Conservation (phyloP, 140 eudicot genomes). For the Flaveria floridana region DNA sequence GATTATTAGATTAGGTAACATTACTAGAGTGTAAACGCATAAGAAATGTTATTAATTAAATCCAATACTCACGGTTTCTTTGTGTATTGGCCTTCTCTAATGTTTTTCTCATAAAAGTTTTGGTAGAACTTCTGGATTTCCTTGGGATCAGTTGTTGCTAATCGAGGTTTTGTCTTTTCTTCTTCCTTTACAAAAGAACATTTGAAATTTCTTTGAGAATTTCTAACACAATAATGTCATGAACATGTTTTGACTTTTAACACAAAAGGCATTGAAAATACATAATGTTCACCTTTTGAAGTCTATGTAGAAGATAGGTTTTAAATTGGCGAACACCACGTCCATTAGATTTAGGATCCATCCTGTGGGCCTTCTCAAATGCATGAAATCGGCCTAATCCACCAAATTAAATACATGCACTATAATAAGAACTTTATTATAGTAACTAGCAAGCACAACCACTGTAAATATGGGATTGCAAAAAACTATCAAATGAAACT, state of each 20-base stretch:
- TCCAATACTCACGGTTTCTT: constrained; percentile 83
- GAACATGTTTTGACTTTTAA: constrained; percentile 17
- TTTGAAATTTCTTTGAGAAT: constrained; percentile 20
- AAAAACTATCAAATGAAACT: not conserved
- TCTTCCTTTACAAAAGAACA: constrained; percentile 60
- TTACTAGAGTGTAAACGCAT: not conserved
- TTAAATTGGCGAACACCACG: constrained; percentile 96
- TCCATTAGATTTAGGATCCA: constrained; percentile 89
- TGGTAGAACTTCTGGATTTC: constrained; percentile 88
- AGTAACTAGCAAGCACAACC: constrained; percentile 12
- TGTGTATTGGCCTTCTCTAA: constrained; percentile 78
- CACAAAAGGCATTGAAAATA: constrained; percentile 7
- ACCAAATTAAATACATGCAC: constrained; percentile 25
- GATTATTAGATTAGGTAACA: constrained; percentile 8
- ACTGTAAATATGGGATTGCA: constrained; percentile 8
- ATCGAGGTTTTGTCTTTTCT: constrained; percentile 45
- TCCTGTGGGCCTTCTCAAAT: constrained; percentile 87
- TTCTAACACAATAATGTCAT: constrained; percentile 4
- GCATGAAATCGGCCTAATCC: constrained; percentile 92
- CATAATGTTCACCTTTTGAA: constrained; percentile 54
- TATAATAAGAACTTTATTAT: constrained; percentile 1
- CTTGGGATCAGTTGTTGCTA: constrained; percentile 64
- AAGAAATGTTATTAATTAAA: constrained; percentile 14
- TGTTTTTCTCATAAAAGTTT: constrained; percentile 69
- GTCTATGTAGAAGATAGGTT: constrained; percentile 82